phyloP scores from a whole-genome alignment of 2,329 filamentous ascomycete species.

The Drechslerella dactyloides region DNA sequence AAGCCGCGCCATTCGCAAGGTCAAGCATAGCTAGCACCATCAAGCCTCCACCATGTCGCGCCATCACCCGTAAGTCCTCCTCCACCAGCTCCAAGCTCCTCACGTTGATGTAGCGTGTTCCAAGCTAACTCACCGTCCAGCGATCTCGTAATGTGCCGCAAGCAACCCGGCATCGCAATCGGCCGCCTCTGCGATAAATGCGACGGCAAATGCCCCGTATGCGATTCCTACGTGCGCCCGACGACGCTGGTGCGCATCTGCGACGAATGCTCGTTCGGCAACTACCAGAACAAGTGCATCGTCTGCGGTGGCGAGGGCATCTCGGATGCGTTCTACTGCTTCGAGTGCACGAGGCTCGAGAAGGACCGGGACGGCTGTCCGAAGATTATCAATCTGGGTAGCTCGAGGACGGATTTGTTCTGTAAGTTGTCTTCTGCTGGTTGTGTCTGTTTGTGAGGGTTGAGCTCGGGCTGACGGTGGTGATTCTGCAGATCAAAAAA shows the following conservation, averaged over 20 bases:
- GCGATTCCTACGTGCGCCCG: constrained; percentile 97
- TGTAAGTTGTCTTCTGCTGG: constrained; percentile 55
- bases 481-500: constrained; percentile 66
- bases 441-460: constrained; percentile 48
- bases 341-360: constrained; percentile 94
- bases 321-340: constrained; percentile 98
- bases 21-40: not conserved
- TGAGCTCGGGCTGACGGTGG: constrained; percentile 12
- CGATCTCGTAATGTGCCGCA: constrained; percentile 59
- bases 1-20: not conserved
- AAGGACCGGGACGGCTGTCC: constrained; percentile 97
- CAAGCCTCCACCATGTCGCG: constrained; percentile 72
- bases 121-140: constrained; percentile 2
- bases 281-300: constrained; percentile 99
- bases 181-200: constrained; percentile 99
- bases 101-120: constrained; percentile 1
- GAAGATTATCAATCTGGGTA: constrained; percentile 98
- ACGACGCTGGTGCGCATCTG: constrained; percentile 98
- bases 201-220: constrained; percentile 98
- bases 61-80: constrained; percentile 81
- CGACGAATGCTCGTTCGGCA: constrained; percentile 98
- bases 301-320: constrained; percentile 98
- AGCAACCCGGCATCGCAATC: constrained; percentile 96
- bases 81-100: not conserved
- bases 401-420: constrained; percentile 89